phyloP scores from a whole-genome alignment of 176 grass and related monocot species.

The Urochloa ruziziensis region DNA sequence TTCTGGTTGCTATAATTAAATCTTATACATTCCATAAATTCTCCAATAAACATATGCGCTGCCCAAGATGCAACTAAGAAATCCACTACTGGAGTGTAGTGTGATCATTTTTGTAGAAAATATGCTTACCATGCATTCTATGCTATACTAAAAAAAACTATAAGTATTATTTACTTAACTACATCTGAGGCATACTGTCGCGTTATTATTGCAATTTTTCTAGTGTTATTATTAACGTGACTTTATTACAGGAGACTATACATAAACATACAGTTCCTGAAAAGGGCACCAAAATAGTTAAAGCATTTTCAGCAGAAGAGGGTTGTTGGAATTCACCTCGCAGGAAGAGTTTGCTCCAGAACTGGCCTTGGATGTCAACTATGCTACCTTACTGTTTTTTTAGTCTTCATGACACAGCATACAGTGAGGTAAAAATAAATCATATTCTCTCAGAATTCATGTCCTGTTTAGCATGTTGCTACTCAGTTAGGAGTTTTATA shows the following conservation, averaged over 20 bases:
- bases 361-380: constrained; percentile 72
- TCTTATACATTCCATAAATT: neutral
- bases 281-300: constrained; percentile 4
- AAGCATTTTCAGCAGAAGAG: constrained; percentile 26
- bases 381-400: constrained; percentile 65
- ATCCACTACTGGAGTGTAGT: neutral
- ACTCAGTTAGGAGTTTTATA: neutral
- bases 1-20: neutral
- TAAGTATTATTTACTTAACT: neutral
- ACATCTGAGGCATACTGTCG: neutral
- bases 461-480: neutral
- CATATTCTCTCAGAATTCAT: neutral
- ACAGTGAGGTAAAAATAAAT: constrained; percentile 57
- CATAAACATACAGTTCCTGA: constrained; percentile 56
- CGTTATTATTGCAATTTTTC: neutral
- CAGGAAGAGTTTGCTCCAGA: constrained; percentile 56
- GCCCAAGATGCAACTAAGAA: neutral
- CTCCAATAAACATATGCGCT: neutral
- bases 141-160: neutral
- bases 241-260: constrained; percentile 58
- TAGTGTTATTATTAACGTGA: constrained; percentile 2
- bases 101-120: neutral
- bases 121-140: neutral
- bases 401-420: constrained; percentile 76
- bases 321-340: constrained; percentile 6